phyloP scores from a whole-genome alignment of 331 rosid species.

The Quercus lobata region DNA sequence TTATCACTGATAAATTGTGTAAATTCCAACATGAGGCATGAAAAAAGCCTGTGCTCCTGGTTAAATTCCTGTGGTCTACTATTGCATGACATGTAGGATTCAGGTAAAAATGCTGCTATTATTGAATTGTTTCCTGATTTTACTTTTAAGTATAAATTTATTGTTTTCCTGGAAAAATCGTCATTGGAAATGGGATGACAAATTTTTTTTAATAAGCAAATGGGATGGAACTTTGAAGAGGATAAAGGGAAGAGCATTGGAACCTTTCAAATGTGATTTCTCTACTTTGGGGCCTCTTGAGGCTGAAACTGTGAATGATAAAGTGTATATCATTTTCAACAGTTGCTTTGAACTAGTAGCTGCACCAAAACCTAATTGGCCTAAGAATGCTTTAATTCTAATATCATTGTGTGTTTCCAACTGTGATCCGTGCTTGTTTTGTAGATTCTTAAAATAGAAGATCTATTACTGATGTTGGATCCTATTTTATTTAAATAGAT shows the following conservation, averaged over 20 bases:
- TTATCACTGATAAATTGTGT: not conserved
- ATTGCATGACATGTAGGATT: not conserved
- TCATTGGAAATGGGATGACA: not conserved
- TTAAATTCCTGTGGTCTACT: not conserved
- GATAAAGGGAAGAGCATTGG: not conserved
- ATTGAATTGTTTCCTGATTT: not conserved
- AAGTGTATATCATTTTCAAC: not conserved
- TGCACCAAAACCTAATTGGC: constrained; percentile 4
- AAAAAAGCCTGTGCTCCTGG: not conserved
- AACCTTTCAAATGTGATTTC: not conserved
- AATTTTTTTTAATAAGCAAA: not conserved
- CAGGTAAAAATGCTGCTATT: not conserved
- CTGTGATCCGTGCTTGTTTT: not conserved
- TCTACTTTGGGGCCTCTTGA: not conserved
- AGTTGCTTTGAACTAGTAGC: not conserved
- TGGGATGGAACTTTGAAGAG: not conserved
- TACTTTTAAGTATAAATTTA: not conserved
- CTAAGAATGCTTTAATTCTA: constrained; percentile 12
- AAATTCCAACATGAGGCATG: not conserved
- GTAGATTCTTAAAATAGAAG: constrained; percentile 2
- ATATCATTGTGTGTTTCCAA: not conserved
- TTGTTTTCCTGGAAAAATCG: not conserved
- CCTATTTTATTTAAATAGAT: constrained; percentile 46
- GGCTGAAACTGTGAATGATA: not conserved
- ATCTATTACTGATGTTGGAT: constrained; percentile 25